These are phyloP conservation scores for Jimgerdemannia lactiflua DNA, from an alignment of 192 early-diverging fungal genomes.

Conservation along the genomic window DNA sequence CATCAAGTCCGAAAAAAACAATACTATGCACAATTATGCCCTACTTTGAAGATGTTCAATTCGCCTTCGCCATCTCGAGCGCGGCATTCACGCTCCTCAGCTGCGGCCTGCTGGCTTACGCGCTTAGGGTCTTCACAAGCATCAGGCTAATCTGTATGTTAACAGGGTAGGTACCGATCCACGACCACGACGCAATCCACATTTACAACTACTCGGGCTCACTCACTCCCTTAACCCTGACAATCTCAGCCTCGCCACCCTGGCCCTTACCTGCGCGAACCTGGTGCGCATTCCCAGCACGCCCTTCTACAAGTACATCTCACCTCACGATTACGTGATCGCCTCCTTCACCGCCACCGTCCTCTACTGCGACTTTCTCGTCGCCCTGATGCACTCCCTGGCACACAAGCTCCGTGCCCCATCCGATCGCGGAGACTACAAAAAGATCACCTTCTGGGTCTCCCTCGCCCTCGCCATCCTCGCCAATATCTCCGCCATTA, in stretches of 20 bases:
- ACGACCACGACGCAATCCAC: neutral
- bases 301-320: constrained; percentile 23
- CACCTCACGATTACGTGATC: constrained; percentile 23
- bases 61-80: too few relatives aligned
- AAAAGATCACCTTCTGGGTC: neutral
- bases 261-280: constrained; percentile 25
- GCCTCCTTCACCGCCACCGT: constrained; percentile 20
- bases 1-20: too few relatives aligned
- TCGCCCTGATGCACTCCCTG: constrained; percentile 25
- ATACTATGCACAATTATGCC: too few relatives aligned
- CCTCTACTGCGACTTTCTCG: constrained; percentile 23
- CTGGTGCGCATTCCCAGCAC: constrained; percentile 11
- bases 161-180: too few relatives aligned
- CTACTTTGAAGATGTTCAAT: too few relatives aligned
- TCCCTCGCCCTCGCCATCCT: too few relatives aligned
- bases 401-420: constrained; percentile 19
- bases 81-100: too few relatives aligned
- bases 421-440: constrained; percentile 12
- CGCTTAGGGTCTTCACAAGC: too few relatives aligned
- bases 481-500: too few relatives aligned
- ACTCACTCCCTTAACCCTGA: constrained; percentile 22
- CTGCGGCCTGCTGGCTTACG: too few relatives aligned
- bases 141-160: too few relatives aligned
- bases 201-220: constrained; percentile 19
- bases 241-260: constrained; percentile 20